These are phyloP conservation scores for Alternaria ethzedia DNA, from an alignment of 2,329 filamentous ascomycete genomes.

Conservation along the genomic window DNA sequence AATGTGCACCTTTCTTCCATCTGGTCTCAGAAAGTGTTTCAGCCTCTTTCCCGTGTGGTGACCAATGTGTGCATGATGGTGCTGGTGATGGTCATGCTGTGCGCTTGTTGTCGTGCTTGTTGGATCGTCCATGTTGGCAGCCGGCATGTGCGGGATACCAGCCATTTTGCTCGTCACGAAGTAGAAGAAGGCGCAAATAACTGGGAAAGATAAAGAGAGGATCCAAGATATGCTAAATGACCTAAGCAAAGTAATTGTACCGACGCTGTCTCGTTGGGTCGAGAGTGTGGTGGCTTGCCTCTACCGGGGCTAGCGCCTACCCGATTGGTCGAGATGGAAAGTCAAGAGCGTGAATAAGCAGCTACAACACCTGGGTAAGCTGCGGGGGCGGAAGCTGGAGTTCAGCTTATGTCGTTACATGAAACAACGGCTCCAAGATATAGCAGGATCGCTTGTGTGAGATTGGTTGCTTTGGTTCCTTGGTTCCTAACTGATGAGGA, in stretches of 20 bases:
- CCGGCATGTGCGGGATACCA: constrained; percentile 9
- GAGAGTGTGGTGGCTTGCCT: constrained; percentile 5
- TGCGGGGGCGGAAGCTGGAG: constrained; percentile 1
- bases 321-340: constrained; percentile 5
- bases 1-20: constrained; percentile 64
- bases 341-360: constrained; percentile 13
- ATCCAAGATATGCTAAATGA: neutral
- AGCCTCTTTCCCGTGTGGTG: constrained; percentile 51
- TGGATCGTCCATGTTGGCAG: constrained; percentile 6
- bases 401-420: neutral
- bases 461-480: neutral
- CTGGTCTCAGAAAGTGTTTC: constrained; percentile 62
- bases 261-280: neutral
- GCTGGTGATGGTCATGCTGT: neutral
- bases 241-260: neutral
- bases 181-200: neutral
- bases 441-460: neutral
- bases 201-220: neutral
- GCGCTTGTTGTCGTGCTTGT: neutral
- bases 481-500: neutral
- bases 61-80: constrained; percentile 28
- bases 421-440: neutral
- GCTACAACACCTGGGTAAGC: constrained; percentile 1
- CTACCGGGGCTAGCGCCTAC: neutral
- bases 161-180: constrained; percentile 1